Evolutionary conservation across 768 basidiomycete species (phyloP).

Genomic region (Wakefieldia striispora): DNA sequence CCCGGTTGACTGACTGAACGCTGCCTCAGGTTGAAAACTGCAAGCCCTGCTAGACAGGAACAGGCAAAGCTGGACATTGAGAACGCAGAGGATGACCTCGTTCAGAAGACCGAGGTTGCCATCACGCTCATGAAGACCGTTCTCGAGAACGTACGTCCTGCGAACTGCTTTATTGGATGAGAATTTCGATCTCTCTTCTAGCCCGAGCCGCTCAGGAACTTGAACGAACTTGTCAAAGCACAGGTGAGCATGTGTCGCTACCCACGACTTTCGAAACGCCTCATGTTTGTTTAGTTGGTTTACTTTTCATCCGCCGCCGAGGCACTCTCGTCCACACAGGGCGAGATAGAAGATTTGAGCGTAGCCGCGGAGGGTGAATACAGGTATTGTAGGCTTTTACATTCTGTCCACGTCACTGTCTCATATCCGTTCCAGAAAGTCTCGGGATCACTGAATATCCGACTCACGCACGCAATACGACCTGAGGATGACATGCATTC

Average conservation of each 20-base stretch:
- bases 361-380: slow-evolving; percentile 95
- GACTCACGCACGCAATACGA: not conserved
- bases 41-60: slow-evolving; percentile 76
- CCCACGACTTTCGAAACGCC: not conserved
- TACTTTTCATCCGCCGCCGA: slow-evolving; percentile 79
- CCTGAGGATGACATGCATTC: not conserved
- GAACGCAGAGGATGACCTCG: slow-evolving; percentile 93
- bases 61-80: slow-evolving; percentile 90
- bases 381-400: slow-evolving; percentile 47
- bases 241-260: slow-evolving; percentile 47
- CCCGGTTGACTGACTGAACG: not conserved
- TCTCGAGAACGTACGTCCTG: slow-evolving; percentile 80
- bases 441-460: slow-evolving; percentile 74
- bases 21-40: slow-evolving; percentile 68
- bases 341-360: slow-evolving; percentile 90
- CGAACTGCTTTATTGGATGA: not conserved
- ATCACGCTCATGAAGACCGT: slow-evolving; percentile 98
- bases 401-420: not conserved
- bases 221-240: slow-evolving; percentile 89
- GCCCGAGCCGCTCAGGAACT: slow-evolving; percentile 95
- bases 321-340: slow-evolving; percentile 76
- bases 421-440: slow-evolving; percentile 54
- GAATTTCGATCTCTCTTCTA: slow-evolving; percentile 29
- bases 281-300: slow-evolving; percentile 46
- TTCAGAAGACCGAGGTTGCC: slow-evolving; percentile 96